Evolutionary conservation across 78 protist genomes (phyloP).

Genomic region (Bodo saltans): DNA sequence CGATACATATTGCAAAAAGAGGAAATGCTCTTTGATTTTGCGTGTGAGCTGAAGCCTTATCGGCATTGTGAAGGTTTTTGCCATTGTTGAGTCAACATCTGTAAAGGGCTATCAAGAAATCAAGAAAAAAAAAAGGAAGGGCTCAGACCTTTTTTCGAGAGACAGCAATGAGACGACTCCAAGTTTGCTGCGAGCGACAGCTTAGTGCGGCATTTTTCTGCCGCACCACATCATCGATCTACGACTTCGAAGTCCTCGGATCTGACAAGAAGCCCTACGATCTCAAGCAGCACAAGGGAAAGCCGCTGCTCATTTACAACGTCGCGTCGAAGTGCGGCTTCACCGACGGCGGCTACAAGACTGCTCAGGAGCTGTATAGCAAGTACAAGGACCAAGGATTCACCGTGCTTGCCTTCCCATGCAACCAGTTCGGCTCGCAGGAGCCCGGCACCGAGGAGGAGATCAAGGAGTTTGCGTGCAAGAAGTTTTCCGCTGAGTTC

Average conservation of each 20-base stretch:
- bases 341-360: constrained; percentile 35
- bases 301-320: constrained; percentile 8
- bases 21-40: too few relatives aligned
- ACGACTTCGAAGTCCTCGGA: constrained; percentile 3
- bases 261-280: neutral
- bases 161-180: too few relatives aligned
- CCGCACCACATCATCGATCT: too few relatives aligned
- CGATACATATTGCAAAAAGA: too few relatives aligned
- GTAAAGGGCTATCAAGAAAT: too few relatives aligned
- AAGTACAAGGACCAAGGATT: neutral
- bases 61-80: too few relatives aligned
- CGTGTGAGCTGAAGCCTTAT: too few relatives aligned
- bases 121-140: too few relatives aligned
- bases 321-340: constrained; percentile 33
- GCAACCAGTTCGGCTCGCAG: constrained; percentile 55
- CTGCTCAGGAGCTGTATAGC: neutral
- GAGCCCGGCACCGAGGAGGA: constrained; percentile 63
- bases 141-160: too few relatives aligned
- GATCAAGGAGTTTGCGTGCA: constrained; percentile 37
- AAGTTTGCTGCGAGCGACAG: too few relatives aligned
- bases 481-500: constrained; percentile 26
- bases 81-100: too few relatives aligned
- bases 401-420: constrained; percentile 39
- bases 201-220: too few relatives aligned
- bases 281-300: neutral